These are phyloP conservation scores for Hypoxylon sp. DNA, from an alignment of 2,329 filamentous ascomycete genomes.

Conservation along the genomic window DNA sequence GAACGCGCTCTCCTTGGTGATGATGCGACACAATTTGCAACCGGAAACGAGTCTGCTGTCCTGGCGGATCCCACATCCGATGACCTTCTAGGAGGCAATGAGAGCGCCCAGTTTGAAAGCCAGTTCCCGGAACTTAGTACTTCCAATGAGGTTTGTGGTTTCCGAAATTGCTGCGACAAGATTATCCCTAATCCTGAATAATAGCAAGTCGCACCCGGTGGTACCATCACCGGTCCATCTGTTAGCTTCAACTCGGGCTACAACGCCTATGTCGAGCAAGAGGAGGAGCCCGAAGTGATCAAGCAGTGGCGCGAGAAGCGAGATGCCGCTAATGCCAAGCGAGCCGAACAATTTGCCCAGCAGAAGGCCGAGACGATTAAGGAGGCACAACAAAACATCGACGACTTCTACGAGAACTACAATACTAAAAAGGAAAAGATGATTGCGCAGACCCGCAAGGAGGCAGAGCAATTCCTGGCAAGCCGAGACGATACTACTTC, in stretches of 20 bases:
- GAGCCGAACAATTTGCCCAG: constrained; percentile 84
- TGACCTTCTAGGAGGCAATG: constrained; percentile 76
- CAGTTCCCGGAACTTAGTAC: constrained; percentile 86
- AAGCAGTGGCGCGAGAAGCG: constrained; percentile 93
- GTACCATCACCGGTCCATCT: constrained; percentile 83
- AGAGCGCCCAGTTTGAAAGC: constrained; percentile 78
- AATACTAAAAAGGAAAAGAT: constrained; percentile 98
- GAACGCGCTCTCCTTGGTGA: constrained; percentile 93
- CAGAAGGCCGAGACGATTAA: constrained; percentile 89
- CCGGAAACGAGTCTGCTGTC: constrained; percentile 77
- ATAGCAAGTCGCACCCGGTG: constrained; percentile 80
- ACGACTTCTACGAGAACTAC: constrained; percentile 99
- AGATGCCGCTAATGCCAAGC: constrained; percentile 84
- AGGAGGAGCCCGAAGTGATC: constrained; percentile 90
- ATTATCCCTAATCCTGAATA: constrained; percentile 36
- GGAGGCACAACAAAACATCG: constrained; percentile 93
- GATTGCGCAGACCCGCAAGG: constrained; percentile 87
- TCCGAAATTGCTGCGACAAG: background rate
- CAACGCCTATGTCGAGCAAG: constrained; percentile 70
- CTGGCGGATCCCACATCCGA: constrained; percentile 76
- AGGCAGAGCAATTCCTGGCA: constrained; percentile 92
- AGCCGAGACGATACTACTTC: constrained; percentile 93
- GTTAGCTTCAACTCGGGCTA: constrained; percentile 74
- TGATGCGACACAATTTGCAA: constrained; percentile 91
- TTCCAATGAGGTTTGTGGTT: constrained; percentile 74